A percentile compares a stretch with the other conserved stretches of the same genome.
phyloP scores from a whole-genome alignment of 805 yeast genomes.

The Wickerhamiella shivajii region DNA sequence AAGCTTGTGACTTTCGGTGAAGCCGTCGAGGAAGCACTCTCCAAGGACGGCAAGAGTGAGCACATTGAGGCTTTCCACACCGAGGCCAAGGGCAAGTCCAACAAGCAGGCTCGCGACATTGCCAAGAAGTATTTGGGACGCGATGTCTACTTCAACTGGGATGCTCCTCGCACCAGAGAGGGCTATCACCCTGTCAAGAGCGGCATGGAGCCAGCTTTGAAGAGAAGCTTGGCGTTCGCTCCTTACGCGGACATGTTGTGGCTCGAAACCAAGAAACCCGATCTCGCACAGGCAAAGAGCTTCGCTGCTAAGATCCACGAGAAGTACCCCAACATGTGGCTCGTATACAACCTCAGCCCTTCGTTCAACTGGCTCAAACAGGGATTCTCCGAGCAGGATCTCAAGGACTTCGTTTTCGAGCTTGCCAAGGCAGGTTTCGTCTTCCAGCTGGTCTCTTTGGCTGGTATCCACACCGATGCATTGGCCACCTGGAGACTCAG shows the following conservation, averaged over 20 bases:
- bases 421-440: slow-evolving; percentile 44
- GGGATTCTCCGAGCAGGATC: slow-evolving; percentile 35
- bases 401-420: slow-evolving; percentile 37
- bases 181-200: slow-evolving; percentile 38
- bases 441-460: slow-evolving; percentile 44
- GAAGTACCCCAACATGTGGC: slow-evolving; percentile 36
- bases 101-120: slow-evolving; percentile 19
- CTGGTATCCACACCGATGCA: slow-evolving; percentile 44
- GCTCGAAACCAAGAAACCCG: slow-evolving; percentile 50
- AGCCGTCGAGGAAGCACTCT: slow-evolving; percentile 29
- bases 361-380: slow-evolving; percentile 47
- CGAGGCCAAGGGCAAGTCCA: slow-evolving; percentile 21
- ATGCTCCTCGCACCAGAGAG: slow-evolving; percentile 42
- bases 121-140: slow-evolving; percentile 22
- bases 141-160: slow-evolving; percentile 39
- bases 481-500: slow-evolving; percentile 38
- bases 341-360: slow-evolving; percentile 48
- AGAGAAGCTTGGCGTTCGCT: slow-evolving; percentile 39
- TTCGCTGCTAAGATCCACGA: slow-evolving; percentile 35
- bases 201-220: slow-evolving; percentile 40
- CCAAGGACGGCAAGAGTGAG: slow-evolving; percentile 21
- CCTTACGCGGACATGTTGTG: slow-evolving; percentile 47
- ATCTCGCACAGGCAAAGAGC: slow-evolving; percentile 34
- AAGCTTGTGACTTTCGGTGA: slow-evolving; percentile 35
- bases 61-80: slow-evolving; percentile 21